Evolutionary conservation across 805 yeast genomes (phyloP).

Genomic region (Allodekkera sacchari): DNA sequence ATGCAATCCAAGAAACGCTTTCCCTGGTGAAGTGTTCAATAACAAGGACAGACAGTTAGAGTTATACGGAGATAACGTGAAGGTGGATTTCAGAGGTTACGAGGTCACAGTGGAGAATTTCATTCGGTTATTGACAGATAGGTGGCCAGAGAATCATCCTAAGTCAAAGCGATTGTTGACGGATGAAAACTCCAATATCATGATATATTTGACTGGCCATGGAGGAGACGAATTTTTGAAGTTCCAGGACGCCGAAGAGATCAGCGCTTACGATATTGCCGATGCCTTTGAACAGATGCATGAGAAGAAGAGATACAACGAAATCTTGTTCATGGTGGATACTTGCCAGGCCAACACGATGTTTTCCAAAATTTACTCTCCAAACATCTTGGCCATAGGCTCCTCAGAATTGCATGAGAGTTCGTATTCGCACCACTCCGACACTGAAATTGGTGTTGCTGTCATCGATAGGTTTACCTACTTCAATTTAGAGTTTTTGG

Average conservation of each 20-base stretch:
- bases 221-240: constrained; percentile 97
- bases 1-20: constrained; percentile 91
- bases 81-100: constrained; percentile 95
- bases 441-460: constrained; percentile 92
- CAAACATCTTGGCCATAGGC: constrained; percentile 88
- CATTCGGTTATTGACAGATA: constrained; percentile 82
- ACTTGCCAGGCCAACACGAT: constrained; percentile 98
- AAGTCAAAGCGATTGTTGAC: constrained; percentile 83
- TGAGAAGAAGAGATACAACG: constrained; percentile 91
- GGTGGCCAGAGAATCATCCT: constrained; percentile 95
- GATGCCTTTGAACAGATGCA: constrained; percentile 97
- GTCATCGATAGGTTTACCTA: constrained; percentile 96
- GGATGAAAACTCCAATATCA: constrained; percentile 89
- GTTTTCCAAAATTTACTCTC: constrained; percentile 88
- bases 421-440: constrained; percentile 93
- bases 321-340: constrained; percentile 94
- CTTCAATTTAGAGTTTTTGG: constrained; percentile 81
- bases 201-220: constrained; percentile 95
- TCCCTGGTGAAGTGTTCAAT: constrained; percentile 93
- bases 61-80: constrained; percentile 87
- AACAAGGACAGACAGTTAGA: constrained; percentile 89
- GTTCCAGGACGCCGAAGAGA: constrained; percentile 97
- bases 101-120: constrained; percentile 98
- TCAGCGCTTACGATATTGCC: constrained; percentile 90
- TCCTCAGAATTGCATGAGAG: constrained; percentile 82